A percentile compares a stretch with the other conserved stretches of the same genome.
These are phyloP conservation scores for Emergomyces orientalis DNA, from an alignment of 2,329 filamentous ascomycete species.

Conservation along the genomic window DNA sequence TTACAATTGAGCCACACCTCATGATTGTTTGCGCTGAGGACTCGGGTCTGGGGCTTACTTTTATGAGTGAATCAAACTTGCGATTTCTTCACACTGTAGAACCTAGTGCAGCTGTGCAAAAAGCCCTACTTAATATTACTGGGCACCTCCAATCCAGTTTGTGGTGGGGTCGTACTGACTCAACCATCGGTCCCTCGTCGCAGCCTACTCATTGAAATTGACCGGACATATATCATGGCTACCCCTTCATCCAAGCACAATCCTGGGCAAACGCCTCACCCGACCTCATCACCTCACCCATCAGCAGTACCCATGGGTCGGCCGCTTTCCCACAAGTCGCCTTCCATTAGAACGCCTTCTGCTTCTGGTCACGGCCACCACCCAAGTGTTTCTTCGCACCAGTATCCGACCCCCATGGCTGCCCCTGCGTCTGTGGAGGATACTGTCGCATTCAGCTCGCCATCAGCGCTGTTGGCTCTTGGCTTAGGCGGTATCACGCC, in stretches of 20 bases:
- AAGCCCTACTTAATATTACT: neutral
- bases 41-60: neutral
- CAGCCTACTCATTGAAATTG: neutral
- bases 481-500: conserved; percentile 36
- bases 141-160: neutral
- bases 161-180: neutral
- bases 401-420: conserved; percentile 37
- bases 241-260: conserved; percentile 37
- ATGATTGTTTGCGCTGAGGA: neutral
- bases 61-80: neutral
- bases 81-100: neutral
- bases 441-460: conserved; percentile 36
- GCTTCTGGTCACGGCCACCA: conserved; percentile 31
- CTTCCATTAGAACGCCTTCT: conserved; percentile 37
- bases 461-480: conserved; percentile 37
- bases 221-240: conserved; percentile 29
- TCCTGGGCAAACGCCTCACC: conserved; percentile 35
- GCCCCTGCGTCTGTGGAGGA: conserved; percentile 31
- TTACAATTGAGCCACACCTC: neutral
- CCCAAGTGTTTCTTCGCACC: conserved; percentile 31
- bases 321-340: conserved; percentile 37
- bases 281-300: conserved; percentile 38
- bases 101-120: neutral
- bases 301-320: conserved; percentile 32
- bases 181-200: neutral